phyloP scores from a whole-genome alignment of 2,329 filamentous ascomycete species.

The Fusarium hainanense region DNA sequence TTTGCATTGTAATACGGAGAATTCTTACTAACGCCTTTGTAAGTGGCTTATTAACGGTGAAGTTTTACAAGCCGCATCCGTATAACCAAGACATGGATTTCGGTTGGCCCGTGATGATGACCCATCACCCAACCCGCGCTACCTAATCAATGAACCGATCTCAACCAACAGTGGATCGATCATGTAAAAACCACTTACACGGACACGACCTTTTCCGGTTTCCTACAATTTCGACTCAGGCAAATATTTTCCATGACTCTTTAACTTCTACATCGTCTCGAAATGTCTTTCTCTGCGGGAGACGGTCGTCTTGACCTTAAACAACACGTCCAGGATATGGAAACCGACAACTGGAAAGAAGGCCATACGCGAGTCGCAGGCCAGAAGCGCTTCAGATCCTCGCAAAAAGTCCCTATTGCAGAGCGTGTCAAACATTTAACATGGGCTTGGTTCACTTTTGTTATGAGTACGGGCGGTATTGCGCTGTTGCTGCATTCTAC shows the following conservation, averaged over 20 bases:
- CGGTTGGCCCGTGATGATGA: background rate
- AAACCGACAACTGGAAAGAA: constrained; percentile 45
- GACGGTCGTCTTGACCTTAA: constrained; percentile 26
- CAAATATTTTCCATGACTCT: background rate
- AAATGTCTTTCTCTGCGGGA: constrained; percentile 19
- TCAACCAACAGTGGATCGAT: constrained; percentile 13
- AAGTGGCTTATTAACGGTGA: constrained; percentile 2
- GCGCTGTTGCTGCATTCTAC: constrained; percentile 46
- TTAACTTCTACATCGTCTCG: background rate
- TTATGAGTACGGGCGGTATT: constrained; percentile 51
- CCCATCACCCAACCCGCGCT: constrained; percentile 6
- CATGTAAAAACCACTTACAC: background rate
- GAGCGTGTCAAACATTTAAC: constrained; percentile 44
- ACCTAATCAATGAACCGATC: constrained; percentile 1
- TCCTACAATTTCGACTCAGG: background rate
- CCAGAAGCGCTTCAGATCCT: constrained; percentile 29
- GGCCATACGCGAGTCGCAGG: constrained; percentile 43
- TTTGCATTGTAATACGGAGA: background rate
- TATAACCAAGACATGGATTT: background rate
- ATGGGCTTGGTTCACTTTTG: constrained; percentile 50
- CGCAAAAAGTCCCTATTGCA: constrained; percentile 29
- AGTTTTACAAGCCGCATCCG: background rate
- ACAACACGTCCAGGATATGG: constrained; percentile 35
- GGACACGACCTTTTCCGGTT: background rate
- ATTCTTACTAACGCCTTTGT: background rate